phyloP scores from a whole-genome alignment of 2,329 filamentous ascomycete species.

The Aspergillus pseudoviridinutans region DNA sequence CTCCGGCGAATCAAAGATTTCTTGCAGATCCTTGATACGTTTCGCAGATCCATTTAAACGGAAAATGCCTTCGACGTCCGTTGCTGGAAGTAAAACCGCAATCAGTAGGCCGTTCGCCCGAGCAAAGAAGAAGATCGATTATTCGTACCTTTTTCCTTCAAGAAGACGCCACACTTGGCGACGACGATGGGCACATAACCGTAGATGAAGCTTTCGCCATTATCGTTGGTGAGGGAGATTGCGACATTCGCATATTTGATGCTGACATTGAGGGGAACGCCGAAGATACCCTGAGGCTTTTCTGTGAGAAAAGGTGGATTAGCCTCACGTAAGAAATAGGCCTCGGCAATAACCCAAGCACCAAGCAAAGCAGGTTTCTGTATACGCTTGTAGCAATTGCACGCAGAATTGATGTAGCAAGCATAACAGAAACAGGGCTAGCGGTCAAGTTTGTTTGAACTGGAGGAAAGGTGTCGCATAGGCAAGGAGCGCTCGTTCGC shows the following conservation, averaged over 20 bases:
- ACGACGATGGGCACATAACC: conserved; percentile 98
- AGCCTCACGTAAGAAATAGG: conserved; percentile 4
- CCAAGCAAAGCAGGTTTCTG: not conserved
- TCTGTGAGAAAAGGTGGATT: conserved; percentile 15
- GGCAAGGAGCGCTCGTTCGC: not conserved
- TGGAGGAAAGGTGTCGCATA: not conserved
- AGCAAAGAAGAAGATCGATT: conserved; percentile 20
- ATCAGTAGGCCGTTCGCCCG: conserved; percentile 1
- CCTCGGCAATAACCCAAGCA: not conserved
- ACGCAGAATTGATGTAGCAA: not conserved
- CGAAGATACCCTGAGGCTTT: conserved; percentile 75
- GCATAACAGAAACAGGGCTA: not conserved
- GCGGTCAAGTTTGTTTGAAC: not conserved
- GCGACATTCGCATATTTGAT: conserved; percentile 98
- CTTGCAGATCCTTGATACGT: conserved; percentile 93
- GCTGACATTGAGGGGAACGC: conserved; percentile 85
- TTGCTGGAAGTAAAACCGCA: conserved; percentile 59
- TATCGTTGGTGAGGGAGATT: conserved; percentile 88
- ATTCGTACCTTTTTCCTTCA: conserved; percentile 89
- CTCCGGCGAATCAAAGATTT: conserved; percentile 87
- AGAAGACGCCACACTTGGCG: conserved; percentile 92
- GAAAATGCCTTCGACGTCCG: conserved; percentile 93
- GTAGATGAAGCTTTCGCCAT: conserved; percentile 94
- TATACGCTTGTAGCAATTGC: not conserved
- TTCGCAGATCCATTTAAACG: conserved; percentile 94